phyloP scores from a whole-genome alignment of 2,329 filamentous ascomycete species.

The Fusarium buxicola region DNA sequence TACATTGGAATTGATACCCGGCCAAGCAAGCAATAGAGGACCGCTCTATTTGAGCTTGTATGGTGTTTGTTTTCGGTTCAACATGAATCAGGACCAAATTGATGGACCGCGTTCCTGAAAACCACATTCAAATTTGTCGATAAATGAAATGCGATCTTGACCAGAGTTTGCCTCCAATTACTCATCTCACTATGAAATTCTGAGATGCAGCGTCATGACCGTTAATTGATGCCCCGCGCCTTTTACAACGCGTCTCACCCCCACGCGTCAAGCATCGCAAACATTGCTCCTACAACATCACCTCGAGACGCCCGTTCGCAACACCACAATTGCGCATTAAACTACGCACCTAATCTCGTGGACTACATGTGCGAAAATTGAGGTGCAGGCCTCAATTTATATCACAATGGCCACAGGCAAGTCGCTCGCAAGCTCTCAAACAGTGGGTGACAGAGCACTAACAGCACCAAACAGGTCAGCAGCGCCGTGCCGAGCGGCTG shows the following conservation, averaged over 20 bases:
- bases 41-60: background rate
- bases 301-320: conserved; percentile 9
- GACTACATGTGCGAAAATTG: conserved; percentile 17
- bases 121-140: too few relatives aligned
- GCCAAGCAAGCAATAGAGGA: background rate
- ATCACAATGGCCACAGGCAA: conserved; percentile 53
- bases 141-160: too few relatives aligned
- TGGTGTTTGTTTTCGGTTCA: background rate
- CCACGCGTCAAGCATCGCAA: conserved; percentile 41
- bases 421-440: background rate
- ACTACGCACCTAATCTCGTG: fast-evolving
- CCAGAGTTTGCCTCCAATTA: too few relatives aligned
- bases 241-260: conserved; percentile 40
- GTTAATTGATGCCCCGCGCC: conserved; percentile 41
- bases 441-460: background rate
- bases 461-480: conserved; percentile 45
- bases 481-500: conserved; percentile 71
- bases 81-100: too few relatives aligned
- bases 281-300: conserved; percentile 42
- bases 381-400: background rate
- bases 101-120: too few relatives aligned
- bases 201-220: too few relatives aligned
- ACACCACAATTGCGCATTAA: conserved; percentile 1
- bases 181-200: background rate
- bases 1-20: conserved; percentile 6